A percentile compares a stretch with the other conserved stretches of the same genome.
Conservation (phyloP, 768 basidiomycete species). For the Suillus spraguei region DNA sequence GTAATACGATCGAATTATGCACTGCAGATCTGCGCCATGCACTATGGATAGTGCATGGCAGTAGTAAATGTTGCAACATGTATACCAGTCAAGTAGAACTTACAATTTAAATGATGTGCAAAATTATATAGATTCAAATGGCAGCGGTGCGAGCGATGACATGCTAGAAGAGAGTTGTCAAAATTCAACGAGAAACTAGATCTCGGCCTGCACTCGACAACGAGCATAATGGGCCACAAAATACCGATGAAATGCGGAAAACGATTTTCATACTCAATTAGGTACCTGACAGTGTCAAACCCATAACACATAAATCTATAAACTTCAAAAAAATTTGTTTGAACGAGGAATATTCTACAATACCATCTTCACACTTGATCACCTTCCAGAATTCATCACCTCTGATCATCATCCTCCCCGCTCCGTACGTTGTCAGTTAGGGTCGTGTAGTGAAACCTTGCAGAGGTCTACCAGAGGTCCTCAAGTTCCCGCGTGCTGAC, state of each 20-base stretch:
- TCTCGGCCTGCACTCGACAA: background rate
- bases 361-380: background rate
- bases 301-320: too few species aligned
- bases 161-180: background rate
- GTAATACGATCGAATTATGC: background rate
- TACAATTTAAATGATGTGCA: background rate
- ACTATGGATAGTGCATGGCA: background rate
- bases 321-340: background rate
- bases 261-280: background rate
- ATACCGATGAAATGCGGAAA: too few species aligned
- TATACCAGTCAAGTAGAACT: background rate
- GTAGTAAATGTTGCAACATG: background rate
- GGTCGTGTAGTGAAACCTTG: background rate
- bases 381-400: background rate
- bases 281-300: background rate
- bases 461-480: slow-evolving; percentile 16
- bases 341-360: background rate
- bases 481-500: slow-evolving; percentile 30
- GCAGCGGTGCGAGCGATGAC: background rate
- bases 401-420: background rate
- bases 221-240: background rate
- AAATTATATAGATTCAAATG: background rate
- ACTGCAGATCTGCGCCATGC: too few species aligned
- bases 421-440: background rate
- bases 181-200: background rate